Percentiles rank a stretch among this genome's conserved stretches.
phyloP scores from a whole-genome alignment of 2,329 filamentous ascomycete species.

The Aspergillus texensis region DNA sequence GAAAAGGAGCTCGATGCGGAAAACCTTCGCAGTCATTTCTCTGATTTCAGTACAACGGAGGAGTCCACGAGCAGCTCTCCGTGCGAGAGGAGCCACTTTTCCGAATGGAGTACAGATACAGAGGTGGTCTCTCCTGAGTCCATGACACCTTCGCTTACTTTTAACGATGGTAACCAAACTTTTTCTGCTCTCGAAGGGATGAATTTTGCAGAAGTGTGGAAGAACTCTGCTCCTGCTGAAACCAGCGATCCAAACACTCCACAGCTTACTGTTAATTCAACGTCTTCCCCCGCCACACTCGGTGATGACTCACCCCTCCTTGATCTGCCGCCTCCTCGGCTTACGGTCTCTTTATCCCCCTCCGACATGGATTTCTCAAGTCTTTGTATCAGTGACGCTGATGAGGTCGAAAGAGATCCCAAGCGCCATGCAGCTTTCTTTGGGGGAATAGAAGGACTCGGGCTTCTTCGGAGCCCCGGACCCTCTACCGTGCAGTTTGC shows the following conservation, averaged over 20 bases:
- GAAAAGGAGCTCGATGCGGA: slow-evolving; percentile 37
- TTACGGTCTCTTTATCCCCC: slow-evolving; percentile 30
- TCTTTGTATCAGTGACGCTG: slow-evolving; percentile 36
- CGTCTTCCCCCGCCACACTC: slow-evolving; percentile 33
- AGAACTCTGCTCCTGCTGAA: slow-evolving; percentile 24
- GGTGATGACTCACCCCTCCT: slow-evolving; percentile 29
- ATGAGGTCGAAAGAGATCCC: slow-evolving; percentile 37
- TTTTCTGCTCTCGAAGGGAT: slow-evolving; percentile 23
- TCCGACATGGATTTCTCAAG: slow-evolving; percentile 33
- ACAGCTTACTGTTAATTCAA: slow-evolving; percentile 35
- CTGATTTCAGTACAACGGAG: slow-evolving; percentile 40
- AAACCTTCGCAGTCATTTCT: slow-evolving; percentile 45
- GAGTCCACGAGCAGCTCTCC: slow-evolving; percentile 33
- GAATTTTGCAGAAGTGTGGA: slow-evolving; percentile 26
- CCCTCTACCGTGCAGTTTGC: slow-evolving; percentile 27
- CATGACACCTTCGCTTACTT: slow-evolving; percentile 38
- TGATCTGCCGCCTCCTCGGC: slow-evolving; percentile 27
- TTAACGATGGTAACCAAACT: slow-evolving; percentile 29
- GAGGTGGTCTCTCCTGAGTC: slow-evolving; percentile 40
- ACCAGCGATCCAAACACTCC: slow-evolving; percentile 41
- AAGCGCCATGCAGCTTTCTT: slow-evolving; percentile 43
- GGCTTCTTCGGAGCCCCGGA: slow-evolving; percentile 28
- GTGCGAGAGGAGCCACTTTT: slow-evolving; percentile 41
- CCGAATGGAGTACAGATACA: slow-evolving; percentile 44
- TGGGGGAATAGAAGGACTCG: slow-evolving; percentile 31